A percentile compares a stretch with the other conserved stretches of the same genome.
These are phyloP conservation scores for Daldinia bambusicola DNA, from an alignment of 495 filamentous ascomycete species.

Conservation along the genomic window DNA sequence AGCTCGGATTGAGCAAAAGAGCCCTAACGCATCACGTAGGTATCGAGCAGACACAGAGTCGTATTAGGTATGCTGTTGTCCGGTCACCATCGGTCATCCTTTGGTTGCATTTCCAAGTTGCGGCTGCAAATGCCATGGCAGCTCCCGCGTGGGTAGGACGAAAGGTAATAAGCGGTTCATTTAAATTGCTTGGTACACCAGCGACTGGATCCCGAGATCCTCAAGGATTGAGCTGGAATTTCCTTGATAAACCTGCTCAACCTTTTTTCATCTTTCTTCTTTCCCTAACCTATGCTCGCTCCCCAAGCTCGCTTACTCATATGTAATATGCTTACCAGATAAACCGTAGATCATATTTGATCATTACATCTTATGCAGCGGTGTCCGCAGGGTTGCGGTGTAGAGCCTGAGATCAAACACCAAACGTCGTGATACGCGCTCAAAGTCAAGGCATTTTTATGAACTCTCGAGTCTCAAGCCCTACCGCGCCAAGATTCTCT, in stretches of 20 bases:
- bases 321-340: neutral
- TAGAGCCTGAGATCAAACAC: conserved; percentile 34
- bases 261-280: no score
- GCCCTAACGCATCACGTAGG: conserved; percentile 15
- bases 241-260: conserved; percentile 22
- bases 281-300: no score
- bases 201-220: conserved; percentile 44
- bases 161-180: conserved; percentile 40
- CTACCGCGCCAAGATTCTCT: conserved; percentile 11
- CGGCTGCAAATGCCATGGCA: conserved; percentile 29
- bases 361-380: neutral
- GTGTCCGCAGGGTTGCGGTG: conserved; percentile 8
- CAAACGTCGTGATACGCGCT: conserved; percentile 37
- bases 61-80: conserved; percentile 42
- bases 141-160: conserved; percentile 38
- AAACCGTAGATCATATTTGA: neutral
- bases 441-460: conserved; percentile 31
- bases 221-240: conserved; percentile 37
- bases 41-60: conserved; percentile 22
- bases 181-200: conserved; percentile 40
- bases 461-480: conserved; percentile 14
- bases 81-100: conserved; percentile 23
- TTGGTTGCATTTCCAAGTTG: conserved; percentile 10
- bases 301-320: no score
- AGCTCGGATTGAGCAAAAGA: conserved; percentile 25